These are phyloP conservation scores for Myrica gale DNA, from an alignment of 306 rosid genomes.

Conservation along the genomic window DNA sequence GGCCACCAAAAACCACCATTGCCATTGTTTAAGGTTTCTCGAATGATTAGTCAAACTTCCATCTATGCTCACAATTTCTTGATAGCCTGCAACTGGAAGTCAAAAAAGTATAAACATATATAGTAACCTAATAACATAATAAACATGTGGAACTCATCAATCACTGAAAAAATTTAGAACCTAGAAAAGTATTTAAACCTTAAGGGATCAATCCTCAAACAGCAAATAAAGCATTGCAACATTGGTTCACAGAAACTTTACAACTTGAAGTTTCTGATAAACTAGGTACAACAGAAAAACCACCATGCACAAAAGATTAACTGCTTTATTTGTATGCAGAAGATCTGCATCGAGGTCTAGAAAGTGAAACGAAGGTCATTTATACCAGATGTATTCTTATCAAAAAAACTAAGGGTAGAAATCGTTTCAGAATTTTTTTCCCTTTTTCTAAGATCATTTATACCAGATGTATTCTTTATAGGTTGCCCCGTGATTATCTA, in stretches of 20 bases:
- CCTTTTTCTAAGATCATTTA: neutral
- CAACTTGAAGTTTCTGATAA: neutral
- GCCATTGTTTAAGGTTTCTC: constrained; percentile 58
- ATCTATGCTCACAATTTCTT: constrained; percentile 37
- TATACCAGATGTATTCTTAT: no score
- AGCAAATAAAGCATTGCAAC: neutral
- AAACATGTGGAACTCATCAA: neutral
- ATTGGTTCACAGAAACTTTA: neutral
- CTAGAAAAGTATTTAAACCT: neutral
- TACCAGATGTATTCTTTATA: neutral
- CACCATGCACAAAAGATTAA: neutral
- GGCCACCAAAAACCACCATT: constrained; percentile 85
- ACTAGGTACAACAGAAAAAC: neutral
- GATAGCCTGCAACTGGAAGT: constrained; percentile 45
- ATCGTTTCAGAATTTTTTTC: neutral
- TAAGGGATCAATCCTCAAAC: neutral
- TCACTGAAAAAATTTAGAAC: neutral
- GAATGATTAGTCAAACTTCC: constrained; percentile 30
- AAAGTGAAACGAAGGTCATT: no score
- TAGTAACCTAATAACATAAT: neutral
- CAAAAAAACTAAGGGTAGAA: neutral
- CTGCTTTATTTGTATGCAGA: neutral
- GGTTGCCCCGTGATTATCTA: neutral
- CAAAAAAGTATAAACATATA: neutral
- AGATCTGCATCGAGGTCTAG: neutral